Evolutionary conservation across 2,329 filamentous ascomycete genomes (phyloP).

Genomic region (Phaeosphaeria sp.): DNA sequence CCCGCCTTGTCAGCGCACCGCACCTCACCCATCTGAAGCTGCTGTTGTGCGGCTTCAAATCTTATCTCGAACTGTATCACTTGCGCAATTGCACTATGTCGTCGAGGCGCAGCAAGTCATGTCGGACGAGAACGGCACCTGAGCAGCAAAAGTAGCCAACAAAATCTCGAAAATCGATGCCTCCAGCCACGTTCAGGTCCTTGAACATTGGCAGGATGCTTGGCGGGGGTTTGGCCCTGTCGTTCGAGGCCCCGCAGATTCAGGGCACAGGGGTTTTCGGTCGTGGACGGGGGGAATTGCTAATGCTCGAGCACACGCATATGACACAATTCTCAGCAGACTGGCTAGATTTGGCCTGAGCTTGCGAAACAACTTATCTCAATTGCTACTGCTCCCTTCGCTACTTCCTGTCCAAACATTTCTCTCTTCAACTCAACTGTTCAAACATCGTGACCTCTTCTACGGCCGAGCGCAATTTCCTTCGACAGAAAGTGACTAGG

Average conservation of each 20-base stretch:
- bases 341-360: constrained; percentile 15
- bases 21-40: constrained; percentile 15
- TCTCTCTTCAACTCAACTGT: constrained; percentile 8
- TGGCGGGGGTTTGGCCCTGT: constrained; percentile 24
- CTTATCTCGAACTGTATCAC: constrained; percentile 16
- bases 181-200: constrained; percentile 9
- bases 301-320: constrained; percentile 15
- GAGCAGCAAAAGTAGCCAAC: constrained; percentile 9
- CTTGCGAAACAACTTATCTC: constrained; percentile 36
- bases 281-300: constrained; percentile 8
- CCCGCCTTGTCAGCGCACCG: constrained; percentile 7
- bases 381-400: constrained; percentile 19
- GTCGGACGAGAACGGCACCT: constrained; percentile 15
- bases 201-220: constrained; percentile 24
- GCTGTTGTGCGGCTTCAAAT: constrained; percentile 5
- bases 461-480: background rate
- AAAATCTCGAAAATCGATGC: background rate
- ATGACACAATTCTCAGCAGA: constrained; percentile 24
- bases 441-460: constrained; percentile 8
- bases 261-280: constrained; percentile 25
- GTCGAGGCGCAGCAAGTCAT: constrained; percentile 11
- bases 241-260: constrained; percentile 22
- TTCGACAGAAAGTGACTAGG: background rate
- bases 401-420: constrained; percentile 22
- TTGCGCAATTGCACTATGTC: constrained; percentile 15